These are phyloP conservation scores for Coniochaeta sp. DNA, from an alignment of 2,329 filamentous ascomycete genomes.

Conservation along the genomic window DNA sequence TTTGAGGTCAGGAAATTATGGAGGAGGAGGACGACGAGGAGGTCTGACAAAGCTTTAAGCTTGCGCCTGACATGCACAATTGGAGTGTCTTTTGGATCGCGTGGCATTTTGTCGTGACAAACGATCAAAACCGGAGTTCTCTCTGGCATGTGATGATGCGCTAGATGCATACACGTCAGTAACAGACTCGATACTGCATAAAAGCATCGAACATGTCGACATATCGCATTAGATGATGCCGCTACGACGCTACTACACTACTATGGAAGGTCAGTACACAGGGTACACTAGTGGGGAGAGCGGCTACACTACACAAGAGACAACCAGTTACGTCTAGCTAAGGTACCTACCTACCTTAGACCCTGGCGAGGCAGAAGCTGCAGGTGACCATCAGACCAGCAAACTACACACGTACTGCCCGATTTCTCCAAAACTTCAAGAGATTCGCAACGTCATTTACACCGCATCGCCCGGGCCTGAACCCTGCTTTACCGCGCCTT, in stretches of 20 bases:
- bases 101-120: not conserved
- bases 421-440: not conserved
- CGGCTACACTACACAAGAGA: too few relatives aligned
- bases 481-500: not conserved
- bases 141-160: conserved; percentile 12
- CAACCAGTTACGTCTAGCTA: too few relatives aligned
- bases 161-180: conserved; percentile 5
- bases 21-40: too few relatives aligned
- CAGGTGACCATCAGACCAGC: not conserved
- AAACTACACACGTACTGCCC: not conserved
- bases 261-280: too few relatives aligned
- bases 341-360: too few relatives aligned
- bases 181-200: not conserved
- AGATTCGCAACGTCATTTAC: conserved; percentile 2
- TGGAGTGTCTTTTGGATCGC: not conserved
- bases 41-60: too few relatives aligned
- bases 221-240: too few relatives aligned
- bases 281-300: too few relatives aligned
- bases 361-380: not conserved
- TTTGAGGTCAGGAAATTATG: too few relatives aligned
- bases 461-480: not conserved
- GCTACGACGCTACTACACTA: too few relatives aligned
- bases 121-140: not conserved
- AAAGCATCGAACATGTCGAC: too few relatives aligned
- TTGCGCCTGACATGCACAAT: not conserved